Conservation (phyloP, 208 protist genomes). For the Leishmania lainsoni region DNA sequence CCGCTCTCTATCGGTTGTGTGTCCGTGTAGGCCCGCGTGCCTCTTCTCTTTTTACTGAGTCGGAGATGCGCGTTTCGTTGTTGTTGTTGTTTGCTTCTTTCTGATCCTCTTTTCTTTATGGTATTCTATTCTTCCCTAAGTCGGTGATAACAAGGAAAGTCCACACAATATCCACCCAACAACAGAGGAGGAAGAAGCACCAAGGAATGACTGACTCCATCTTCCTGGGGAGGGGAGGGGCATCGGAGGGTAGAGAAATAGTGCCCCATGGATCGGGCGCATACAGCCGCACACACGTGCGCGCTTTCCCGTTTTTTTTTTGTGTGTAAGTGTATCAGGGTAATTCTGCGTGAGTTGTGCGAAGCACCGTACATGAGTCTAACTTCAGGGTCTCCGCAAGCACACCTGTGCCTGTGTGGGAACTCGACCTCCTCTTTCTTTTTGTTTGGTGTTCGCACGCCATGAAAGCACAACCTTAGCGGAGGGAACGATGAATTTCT, state of each 20-base stretch:
- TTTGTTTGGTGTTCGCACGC: not conserved
- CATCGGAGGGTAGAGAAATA: not conserved
- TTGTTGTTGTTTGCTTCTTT: not conserved
- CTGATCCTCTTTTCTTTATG: not conserved
- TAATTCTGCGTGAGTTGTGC: not conserved
- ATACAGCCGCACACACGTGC: not conserved
- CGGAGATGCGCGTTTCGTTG: not conserved
- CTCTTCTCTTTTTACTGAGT: not conserved
- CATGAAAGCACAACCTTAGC: not conserved
- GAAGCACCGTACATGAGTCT: not conserved
- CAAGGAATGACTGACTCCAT: not conserved
- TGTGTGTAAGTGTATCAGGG: not conserved
- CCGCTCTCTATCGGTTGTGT: not conserved
- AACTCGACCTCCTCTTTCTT: not conserved
- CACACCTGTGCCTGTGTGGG: not conserved
- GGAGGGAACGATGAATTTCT: not conserved
- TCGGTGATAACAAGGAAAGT: constrained; percentile 1
- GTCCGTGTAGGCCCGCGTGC: not conserved
- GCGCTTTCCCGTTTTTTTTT: not conserved
- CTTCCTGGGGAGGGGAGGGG: not conserved
- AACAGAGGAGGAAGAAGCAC: not conserved
- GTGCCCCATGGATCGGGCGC: not conserved
- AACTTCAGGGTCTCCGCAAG: not conserved
- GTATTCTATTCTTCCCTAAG: not conserved
- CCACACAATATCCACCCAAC: not conserved